Base-by-base conservation (phyloP, 2,329 filamentous ascomycete genomes). In the Cordyceps fumosorosea region DNA sequence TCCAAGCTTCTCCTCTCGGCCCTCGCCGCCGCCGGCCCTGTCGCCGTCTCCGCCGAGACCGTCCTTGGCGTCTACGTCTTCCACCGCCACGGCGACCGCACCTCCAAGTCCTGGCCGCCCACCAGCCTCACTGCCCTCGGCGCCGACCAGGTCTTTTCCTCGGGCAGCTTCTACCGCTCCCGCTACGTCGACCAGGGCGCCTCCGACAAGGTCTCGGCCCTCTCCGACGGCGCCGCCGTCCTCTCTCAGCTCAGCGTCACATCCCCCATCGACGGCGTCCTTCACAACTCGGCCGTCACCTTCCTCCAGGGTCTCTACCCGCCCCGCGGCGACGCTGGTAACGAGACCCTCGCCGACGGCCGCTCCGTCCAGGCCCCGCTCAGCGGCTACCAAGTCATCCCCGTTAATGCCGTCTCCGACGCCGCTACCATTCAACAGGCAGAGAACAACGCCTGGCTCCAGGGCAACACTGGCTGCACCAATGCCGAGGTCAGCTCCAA, bases 221-320 rank as follows among this genome's bases (percentile, higher is more conserved):
- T 96, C 70, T 87, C 83, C 72, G 66, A 83, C 55, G 81, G 91
- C 68, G 70, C 86, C 3, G 89, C 89, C 71, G 84, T 86, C 62
- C 78, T 86, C 22, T 82, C 82, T 2, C 91, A 96, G 77, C 78
- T 97, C 66, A 81, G 79, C 62, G 85, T 91, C 60, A 87, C 85
- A 16, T 83, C 91, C 0, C 91, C 93, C 0, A 76, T 83, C 60
- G 89, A 96, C 74, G 81, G 81, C 45, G 90, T 96, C 20, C 82
- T 97, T 34, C 88, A 93, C 73, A 89, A 84, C 75, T 93, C 91
- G 2, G 91, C 90, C 63, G 80, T 84, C 52, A 89, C 85, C 37
- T 96, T 96, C 77, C 77, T 93, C 34, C 93, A 96, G 76, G 91
- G 87, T 34, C 80, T 97, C 22, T 97, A 96, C 72, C 93, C 93